phyloP scores from a whole-genome alignment of 2,329 filamentous ascomycete species.

The Colletotrichum sp. region DNA sequence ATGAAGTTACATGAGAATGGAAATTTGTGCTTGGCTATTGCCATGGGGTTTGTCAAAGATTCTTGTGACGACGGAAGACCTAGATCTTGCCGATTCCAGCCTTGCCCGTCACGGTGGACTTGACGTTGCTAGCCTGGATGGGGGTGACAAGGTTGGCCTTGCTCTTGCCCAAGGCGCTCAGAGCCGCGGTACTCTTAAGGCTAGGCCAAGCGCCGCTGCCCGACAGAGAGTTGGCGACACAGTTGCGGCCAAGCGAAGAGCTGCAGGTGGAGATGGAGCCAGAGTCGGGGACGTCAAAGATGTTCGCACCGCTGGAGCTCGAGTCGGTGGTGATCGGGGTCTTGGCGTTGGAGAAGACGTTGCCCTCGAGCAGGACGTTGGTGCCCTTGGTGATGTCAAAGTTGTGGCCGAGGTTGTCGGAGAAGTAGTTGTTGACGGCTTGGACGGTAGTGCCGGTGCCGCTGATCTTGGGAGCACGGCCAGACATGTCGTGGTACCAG shows the following conservation, averaged over 20 bases:
- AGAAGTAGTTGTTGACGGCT: conserved; percentile 48
- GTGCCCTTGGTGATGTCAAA: conserved; percentile 41
- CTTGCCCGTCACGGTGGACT: neutral
- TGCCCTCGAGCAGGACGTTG: conserved; percentile 46
- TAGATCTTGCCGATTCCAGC: neutral
- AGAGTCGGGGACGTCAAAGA: conserved; percentile 26
- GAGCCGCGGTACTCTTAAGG: neutral
- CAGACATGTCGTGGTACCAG: conserved; percentile 48
- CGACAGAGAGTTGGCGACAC: conserved; percentile 30
- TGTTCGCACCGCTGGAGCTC: conserved; percentile 25
- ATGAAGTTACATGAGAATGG: neutral
- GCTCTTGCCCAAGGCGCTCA: conserved; percentile 16
- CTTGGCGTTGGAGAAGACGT: conserved; percentile 45
- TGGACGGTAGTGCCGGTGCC: conserved; percentile 33
- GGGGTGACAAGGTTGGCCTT: conserved; percentile 19
- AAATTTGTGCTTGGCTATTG: neutral
- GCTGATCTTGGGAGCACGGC: conserved; percentile 29
- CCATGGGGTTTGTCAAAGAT: accelerated
- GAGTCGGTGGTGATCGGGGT: conserved; percentile 39
- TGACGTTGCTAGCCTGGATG: neutral
- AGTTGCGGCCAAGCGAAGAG: conserved; percentile 30
- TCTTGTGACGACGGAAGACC: neutral
- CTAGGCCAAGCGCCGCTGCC: conserved; percentile 29
- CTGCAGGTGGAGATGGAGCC: conserved; percentile 17
- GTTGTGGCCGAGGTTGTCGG: conserved; percentile 44